Evolutionary conservation across 768 basidiomycete genomes (phyloP), one percentile per base, ranked within the genome.

Genomic region (Fomitopsis serialis): DNA sequence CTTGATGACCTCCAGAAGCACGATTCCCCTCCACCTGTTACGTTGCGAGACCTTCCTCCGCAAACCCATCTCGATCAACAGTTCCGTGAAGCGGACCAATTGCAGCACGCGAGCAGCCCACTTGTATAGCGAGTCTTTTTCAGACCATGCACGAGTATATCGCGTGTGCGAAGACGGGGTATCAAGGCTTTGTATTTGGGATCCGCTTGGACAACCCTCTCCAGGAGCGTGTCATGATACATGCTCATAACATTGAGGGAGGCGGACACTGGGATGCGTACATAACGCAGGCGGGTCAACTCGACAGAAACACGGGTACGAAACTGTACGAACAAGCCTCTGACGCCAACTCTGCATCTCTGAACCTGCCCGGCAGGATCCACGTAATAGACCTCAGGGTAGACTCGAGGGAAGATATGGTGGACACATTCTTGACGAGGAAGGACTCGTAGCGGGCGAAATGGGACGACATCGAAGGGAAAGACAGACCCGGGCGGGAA

Each of bases 321-420:
- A 56, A 47, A 52, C 29, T 11, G 52, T 56, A 89, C 93, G 78
- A 60, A 96, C 95, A 75, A 63, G 88, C 83, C 80, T 98, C 96
- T 12, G 92, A 93, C 55, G 91, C 94, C 47, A 98, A 75, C 68
- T 98, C 95, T 44, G 94, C 93, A 78, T 98, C 95, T 71, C 92
- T 93, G 80, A 98, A 98, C 58, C 94, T 81, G 55, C 95, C 95
- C 42, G 96, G 96, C 42, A 98, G 73, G 62, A 98, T 85, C 94
- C 95, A 98, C 44, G 93, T 94, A 54, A 98, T 72, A 36, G 92
- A 94, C 58, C 92, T 78, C 58, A 98, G 70, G 24, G 88, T 84
- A 17, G 89, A 92, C 70, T 98, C 96, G 60, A 98, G 72, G n/a
- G 85, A 81, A 19, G 88, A 85, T 48, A 98, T 89, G 21, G 89